phyloP scores from a whole-genome alignment of 1,139 yeast species.

The Hansenula lynferdii region DNA sequence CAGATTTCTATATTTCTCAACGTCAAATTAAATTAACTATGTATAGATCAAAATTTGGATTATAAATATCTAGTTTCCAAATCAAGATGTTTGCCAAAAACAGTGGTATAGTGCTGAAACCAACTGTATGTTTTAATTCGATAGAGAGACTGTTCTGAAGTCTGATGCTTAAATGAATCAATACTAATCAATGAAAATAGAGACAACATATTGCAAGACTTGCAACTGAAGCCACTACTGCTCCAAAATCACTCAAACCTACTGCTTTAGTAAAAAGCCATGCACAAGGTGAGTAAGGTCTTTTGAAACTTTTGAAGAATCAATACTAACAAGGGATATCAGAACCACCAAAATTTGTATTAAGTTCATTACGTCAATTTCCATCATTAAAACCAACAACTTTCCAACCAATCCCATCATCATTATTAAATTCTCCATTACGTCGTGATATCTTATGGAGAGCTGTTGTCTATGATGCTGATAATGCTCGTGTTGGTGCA shows the following conservation, averaged over 20 bases:
- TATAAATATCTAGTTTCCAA: neutral
- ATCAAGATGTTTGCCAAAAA: neutral
- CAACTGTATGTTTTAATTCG: no score
- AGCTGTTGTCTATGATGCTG: conserved; percentile 91
- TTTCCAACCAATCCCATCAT: conserved; percentile 69
- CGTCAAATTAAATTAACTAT: neutral
- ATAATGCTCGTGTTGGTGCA: conserved; percentile 84
- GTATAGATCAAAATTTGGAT: no score
- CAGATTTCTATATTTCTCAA: no score
- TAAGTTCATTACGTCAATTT: conserved; percentile 77
- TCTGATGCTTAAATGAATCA: no score
- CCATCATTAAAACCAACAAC: conserved; percentile 86
- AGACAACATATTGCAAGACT: conserved; percentile 15
- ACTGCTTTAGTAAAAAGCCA: conserved; percentile 1
- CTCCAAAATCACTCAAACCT: conserved; percentile 7
- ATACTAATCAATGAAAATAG: conserved; percentile 5
- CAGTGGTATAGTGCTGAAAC: neutral
- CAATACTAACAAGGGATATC: conserved; percentile 2
- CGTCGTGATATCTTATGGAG: conserved; percentile 93
- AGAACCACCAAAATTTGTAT: conserved; percentile 66
- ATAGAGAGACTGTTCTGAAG: no score
- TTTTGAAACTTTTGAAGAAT: neutral
- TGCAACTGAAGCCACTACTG: conserved; percentile 20
- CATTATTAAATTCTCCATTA: conserved; percentile 64
- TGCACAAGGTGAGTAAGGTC: conserved; percentile 19